A percentile compares a stretch with the other conserved stretches of the same genome.
Conservation (phyloP, 1,139 yeast genomes). For the Sugiyamaella neomexicana region DNA sequence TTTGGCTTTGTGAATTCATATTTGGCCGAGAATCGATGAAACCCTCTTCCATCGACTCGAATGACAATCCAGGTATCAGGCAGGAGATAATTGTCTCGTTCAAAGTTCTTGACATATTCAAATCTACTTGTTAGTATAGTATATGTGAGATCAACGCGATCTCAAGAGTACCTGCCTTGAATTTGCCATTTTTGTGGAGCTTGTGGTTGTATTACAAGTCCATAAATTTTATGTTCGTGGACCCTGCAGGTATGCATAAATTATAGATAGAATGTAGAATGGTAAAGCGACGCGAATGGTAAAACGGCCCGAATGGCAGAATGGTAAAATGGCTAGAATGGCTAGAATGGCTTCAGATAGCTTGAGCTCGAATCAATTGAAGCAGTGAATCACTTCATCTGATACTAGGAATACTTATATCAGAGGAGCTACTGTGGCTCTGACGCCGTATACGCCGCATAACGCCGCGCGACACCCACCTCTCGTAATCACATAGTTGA, state of each 20-base stretch:
- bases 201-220: too few relatives aligned
- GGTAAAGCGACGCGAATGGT: too few relatives aligned
- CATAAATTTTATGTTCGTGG: too few relatives aligned
- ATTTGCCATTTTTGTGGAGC: conserved; percentile 26
- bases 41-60: conserved; percentile 91
- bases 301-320: too few relatives aligned
- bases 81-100: conserved; percentile 66
- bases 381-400: too few relatives aligned
- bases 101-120: conserved; percentile 85
- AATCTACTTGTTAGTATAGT: conserved; percentile 51
- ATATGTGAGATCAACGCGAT: too few relatives aligned
- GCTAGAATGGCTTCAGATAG: too few relatives aligned
- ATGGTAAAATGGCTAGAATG: too few relatives aligned
- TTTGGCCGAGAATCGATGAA: conserved; percentile 72
- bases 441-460: conserved; percentile 5
- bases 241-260: not conserved
- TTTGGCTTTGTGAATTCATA: conserved; percentile 86
- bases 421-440: too few relatives aligned
- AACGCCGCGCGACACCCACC: not conserved
- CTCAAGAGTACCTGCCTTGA: conserved; percentile 29
- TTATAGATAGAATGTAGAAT: too few relatives aligned
- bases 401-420: too few relatives aligned
- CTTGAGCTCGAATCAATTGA: too few relatives aligned
- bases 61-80: conserved; percentile 83
- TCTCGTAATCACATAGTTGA: not conserved